Evolutionary conservation across 2,329 filamentous ascomycete species (phyloP).

Genomic region (Pezicula radicicola): DNA sequence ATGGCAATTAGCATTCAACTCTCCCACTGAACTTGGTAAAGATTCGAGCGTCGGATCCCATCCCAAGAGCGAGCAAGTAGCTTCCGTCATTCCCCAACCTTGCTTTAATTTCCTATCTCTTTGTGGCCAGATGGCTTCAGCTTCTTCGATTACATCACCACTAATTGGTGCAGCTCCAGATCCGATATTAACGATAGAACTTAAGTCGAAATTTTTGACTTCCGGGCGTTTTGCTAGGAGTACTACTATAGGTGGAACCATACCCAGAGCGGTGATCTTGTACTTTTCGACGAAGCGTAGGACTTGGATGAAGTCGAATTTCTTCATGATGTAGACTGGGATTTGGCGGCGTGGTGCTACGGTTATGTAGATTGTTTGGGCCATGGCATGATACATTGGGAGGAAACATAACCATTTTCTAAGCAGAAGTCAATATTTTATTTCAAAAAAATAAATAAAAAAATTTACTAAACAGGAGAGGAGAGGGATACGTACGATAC

Average conservation of each 20-base stretch:
- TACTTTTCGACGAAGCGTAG: constrained; percentile 65
- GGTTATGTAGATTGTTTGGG: constrained; percentile 68
- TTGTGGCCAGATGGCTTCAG: constrained; percentile 52
- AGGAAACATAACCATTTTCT: constrained; percentile 24
- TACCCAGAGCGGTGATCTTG: constrained; percentile 61
- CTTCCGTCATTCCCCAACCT: constrained; percentile 87
- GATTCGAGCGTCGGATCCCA: constrained; percentile 55
- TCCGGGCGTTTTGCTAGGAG: constrained; percentile 68
- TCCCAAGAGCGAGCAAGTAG: constrained; percentile 66
- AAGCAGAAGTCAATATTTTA: neutral
- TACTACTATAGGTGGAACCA: constrained; percentile 76
- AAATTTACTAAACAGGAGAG: neutral
- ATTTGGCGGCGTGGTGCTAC: constrained; percentile 52
- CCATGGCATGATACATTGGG: constrained; percentile 68
- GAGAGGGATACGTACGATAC: neutral
- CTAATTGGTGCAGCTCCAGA: constrained; percentile 70
- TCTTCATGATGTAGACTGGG: constrained; percentile 74
- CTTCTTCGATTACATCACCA: constrained; percentile 53
- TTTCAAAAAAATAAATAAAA: neutral
- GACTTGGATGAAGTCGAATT: constrained; percentile 73
- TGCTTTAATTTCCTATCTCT: constrained; percentile 56
- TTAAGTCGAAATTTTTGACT: constrained; percentile 64
- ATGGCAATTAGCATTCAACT: constrained; percentile 66
- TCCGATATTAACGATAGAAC: constrained; percentile 55
- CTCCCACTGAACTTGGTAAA: constrained; percentile 54